Conservation (phyloP, 176 grass and related monocot genomes). For the Leersia perrieri region DNA sequence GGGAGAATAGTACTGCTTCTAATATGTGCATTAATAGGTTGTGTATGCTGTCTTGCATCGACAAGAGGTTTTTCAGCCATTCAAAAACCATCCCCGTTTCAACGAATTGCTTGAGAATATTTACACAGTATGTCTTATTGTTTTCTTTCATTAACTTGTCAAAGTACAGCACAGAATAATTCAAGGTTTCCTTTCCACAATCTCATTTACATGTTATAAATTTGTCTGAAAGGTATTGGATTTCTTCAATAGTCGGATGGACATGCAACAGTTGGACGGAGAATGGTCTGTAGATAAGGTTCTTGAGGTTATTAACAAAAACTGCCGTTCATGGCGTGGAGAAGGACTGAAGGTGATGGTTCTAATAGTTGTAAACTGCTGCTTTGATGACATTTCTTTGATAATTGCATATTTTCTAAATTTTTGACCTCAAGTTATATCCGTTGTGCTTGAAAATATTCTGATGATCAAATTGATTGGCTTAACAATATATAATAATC, state of each 20-base stretch:
- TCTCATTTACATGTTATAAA: constrained; percentile 23
- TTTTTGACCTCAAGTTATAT: background rate
- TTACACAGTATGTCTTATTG: constrained; percentile 70
- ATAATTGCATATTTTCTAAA: constrained; percentile 9
- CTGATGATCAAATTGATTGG: constrained; percentile 21
- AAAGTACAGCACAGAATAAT: constrained; percentile 18
- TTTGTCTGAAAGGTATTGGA: constrained; percentile 65
- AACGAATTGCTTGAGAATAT: constrained; percentile 98
- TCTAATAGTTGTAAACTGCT: background rate
- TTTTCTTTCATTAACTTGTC: background rate
- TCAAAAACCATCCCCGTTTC: constrained; percentile 95
- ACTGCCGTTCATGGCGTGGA: constrained; percentile 89
- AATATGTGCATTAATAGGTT: constrained; percentile 58
- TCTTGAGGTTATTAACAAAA: constrained; percentile 90
- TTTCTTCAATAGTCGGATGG: constrained; percentile 99
- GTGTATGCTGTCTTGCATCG: constrained; percentile 98
- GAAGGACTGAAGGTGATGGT: constrained; percentile 91
- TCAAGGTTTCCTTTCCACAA: constrained; percentile 16
- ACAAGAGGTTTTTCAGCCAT: constrained; percentile 95
- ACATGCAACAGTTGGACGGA: constrained; percentile 84
- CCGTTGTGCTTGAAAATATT: background rate
- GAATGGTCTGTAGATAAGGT: constrained; percentile 98
- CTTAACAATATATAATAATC: constrained; percentile 23
- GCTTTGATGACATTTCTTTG: background rate
- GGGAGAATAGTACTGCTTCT: constrained; percentile 23